Base-by-base conservation (phyloP, 176 grass and related monocot species). In the Lolium perenne region DNA sequence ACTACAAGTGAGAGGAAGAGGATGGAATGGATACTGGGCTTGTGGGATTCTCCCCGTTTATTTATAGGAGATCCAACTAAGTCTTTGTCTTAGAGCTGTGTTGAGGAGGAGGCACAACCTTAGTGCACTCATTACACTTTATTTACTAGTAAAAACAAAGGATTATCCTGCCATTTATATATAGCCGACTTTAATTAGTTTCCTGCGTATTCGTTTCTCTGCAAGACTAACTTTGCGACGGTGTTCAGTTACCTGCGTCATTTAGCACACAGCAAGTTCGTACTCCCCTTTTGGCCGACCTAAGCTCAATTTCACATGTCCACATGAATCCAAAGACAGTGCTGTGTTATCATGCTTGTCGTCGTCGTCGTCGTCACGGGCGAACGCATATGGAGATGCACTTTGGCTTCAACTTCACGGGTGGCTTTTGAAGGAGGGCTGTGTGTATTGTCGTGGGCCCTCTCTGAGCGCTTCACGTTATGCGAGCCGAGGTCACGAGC, bases 371-470 rank as follows among this genome's bases (percentile, higher is more conserved):
- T 46, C 40, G 68, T 72, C 69, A 73, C 71, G 71, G 71, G 25
- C 71, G 45, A 38, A 43, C 38, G 68, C 18, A 41, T 1, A 10
- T 20, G 8, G 3, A 45, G 1, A 45, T 71, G 58, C 58, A 60
- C n/a, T 29, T 73, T 48, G 70, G 70, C 43, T 73, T 73, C 70
- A 7, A 73, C 43, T 15, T 73, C 71, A 74, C 71, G 71, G 43
- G 71, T 4, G 43, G 10, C 40, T 17, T 9, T 10, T 29, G 16
- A 18, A n/a, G 20, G 18, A 17, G 20, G 4, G 8, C 17, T 40
- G 38, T 17, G 68, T n/a, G 68, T 0, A 10, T n/a, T 45, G 8
- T 35, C 17, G 38, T 21, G 38, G 38, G 38, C 8, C 5, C 63
- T 5, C 10, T 60, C 57, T 21, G 4, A 60, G 20, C n/a, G n/a